phyloP scores from a whole-genome alignment of 495 filamentous ascomycete genomes.

The Neurospora cerealis region DNA sequence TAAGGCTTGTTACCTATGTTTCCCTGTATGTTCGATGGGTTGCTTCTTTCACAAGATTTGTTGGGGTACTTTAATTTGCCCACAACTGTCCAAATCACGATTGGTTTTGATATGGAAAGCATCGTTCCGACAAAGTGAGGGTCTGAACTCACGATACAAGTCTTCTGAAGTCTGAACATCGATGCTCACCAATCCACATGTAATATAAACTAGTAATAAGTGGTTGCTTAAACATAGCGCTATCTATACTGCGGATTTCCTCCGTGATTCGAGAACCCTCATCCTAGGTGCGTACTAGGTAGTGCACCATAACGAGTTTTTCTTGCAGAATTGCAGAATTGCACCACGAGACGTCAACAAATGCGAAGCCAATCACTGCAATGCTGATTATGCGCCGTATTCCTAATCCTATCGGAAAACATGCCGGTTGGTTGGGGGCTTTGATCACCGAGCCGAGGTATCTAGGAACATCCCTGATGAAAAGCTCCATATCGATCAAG shows the following conservation, averaged over 20 bases:
- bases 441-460: not conserved
- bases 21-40: not conserved
- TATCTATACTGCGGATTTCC: not conserved
- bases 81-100: not conserved
- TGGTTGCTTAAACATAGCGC: not conserved
- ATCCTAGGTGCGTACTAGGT: not conserved
- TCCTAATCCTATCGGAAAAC: not conserved
- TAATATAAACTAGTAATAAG: not conserved
- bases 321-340: not conserved
- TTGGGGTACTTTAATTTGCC: not conserved
- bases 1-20: not conserved
- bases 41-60: not conserved
- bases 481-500: not conserved
- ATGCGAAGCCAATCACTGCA: constrained; percentile 5
- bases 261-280: not conserved
- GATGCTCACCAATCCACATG: not conserved
- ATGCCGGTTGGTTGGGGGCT: not conserved
- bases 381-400: constrained; percentile 3
- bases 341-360: not conserved
- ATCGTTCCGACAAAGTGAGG: not conserved
- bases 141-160: not conserved
- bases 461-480: not conserved
- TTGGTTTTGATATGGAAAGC: not conserved
- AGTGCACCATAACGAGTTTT: not conserved
- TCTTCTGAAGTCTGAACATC: not conserved